Percentiles rank a stretch among this genome's conserved stretches.
Evolutionary conservation across 352 stramenopile species (phyloP).

Genomic region (Phytophthora ohioensis): DNA sequence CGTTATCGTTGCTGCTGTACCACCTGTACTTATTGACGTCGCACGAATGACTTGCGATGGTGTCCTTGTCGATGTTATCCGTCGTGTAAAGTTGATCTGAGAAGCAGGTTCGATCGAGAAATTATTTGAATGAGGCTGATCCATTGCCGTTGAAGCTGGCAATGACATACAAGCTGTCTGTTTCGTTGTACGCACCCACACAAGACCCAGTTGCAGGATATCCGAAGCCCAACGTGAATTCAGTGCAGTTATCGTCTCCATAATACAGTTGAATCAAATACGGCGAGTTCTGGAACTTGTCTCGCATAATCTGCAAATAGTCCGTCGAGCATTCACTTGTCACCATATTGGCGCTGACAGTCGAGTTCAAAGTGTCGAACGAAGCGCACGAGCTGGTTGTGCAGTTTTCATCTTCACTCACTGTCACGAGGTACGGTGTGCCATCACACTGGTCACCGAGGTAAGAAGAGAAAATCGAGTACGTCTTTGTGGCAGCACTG

Average conservation of each 20-base stretch:
- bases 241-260: constrained; percentile 9
- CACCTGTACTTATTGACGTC: constrained; percentile 1
- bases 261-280: constrained; percentile 21
- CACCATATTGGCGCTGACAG: constrained; percentile 13
- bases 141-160: constrained; percentile 17
- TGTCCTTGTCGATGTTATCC: constrained; percentile 1
- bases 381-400: not conserved
- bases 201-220: constrained; percentile 20
- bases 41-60: constrained; percentile 11
- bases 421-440: constrained; percentile 9
- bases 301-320: constrained; percentile 10
- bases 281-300: constrained; percentile 20
- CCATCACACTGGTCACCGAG: constrained; percentile 22
- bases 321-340: constrained; percentile 16
- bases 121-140: constrained; percentile 19
- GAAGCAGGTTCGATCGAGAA: constrained; percentile 4
- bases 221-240: not conserved
- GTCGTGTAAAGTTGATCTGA: not conserved
- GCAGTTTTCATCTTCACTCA: constrained; percentile 11
- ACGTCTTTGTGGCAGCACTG: not conserved
- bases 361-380: not conserved
- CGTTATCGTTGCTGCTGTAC: constrained; percentile 23
- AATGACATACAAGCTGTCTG: constrained; percentile 11
- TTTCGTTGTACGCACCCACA: constrained; percentile 27
- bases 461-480: constrained; percentile 16